A percentile compares a stretch with the other conserved stretches of the same genome.
Conservation (phyloP, 192 early-diverging fungal genomes). For the Mortierella claussenii region DNA sequence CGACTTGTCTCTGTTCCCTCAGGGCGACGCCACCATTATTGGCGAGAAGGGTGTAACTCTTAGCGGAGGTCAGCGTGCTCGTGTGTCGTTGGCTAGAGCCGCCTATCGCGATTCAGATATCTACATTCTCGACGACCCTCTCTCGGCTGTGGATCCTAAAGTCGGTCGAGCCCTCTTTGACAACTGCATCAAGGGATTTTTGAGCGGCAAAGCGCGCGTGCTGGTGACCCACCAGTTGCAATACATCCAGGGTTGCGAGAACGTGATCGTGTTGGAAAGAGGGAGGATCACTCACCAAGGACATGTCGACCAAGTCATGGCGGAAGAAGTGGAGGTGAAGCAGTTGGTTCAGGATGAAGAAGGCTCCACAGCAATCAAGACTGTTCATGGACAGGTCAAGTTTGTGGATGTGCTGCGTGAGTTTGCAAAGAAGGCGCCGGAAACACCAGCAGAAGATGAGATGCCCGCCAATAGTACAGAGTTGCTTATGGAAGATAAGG, state of each 20-base stretch:
- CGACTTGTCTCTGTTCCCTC: conserved; percentile 66
- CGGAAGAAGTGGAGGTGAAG: conserved; percentile 35
- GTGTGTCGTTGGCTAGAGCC: conserved; percentile 74
- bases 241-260: conserved; percentile 60
- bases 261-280: conserved; percentile 60
- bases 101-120: conserved; percentile 72
- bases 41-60: conserved; percentile 73
- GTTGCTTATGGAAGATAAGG: conserved; percentile 8
- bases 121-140: conserved; percentile 75
- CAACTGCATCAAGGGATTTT: conserved; percentile 61
- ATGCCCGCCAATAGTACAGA: neutral
- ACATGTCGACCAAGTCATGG: conserved; percentile 36
- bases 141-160: conserved; percentile 74
- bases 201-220: conserved; percentile 63
- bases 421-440: conserved; percentile 39
- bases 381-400: conserved; percentile 23
- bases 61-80: conserved; percentile 70
- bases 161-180: conserved; percentile 70
- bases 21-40: conserved; percentile 67
- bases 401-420: conserved; percentile 45
- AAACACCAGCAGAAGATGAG: conserved; percentile 13
- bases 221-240: conserved; percentile 72
- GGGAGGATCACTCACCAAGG: conserved; percentile 52
- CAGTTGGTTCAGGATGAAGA: conserved; percentile 18
- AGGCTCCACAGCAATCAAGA: conserved; percentile 11